phyloP scores from a whole-genome alignment of 2,329 filamentous ascomycete species.

The Neurospora sp. region DNA sequence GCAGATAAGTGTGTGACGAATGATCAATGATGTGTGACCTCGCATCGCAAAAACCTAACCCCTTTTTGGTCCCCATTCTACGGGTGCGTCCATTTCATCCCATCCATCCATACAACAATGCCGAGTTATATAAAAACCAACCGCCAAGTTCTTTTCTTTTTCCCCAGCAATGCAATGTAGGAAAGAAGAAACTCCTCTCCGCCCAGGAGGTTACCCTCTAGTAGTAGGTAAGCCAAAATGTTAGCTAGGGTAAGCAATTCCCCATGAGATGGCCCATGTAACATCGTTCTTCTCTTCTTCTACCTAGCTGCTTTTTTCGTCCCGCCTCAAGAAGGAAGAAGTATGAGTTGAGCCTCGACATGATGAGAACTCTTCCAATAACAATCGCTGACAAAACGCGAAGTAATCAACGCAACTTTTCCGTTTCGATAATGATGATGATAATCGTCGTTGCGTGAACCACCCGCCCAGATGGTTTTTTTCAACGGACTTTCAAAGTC shows the following conservation, averaged over 20 bases:
- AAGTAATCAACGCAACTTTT: neutral
- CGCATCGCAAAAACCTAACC: neutral
- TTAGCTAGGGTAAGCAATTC: neutral
- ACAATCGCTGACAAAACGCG: neutral
- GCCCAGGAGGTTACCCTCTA: neutral
- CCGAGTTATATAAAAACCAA: neutral
- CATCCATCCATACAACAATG: neutral
- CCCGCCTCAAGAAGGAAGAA: neutral
- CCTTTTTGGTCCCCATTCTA: neutral
- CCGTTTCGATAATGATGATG: neutral
- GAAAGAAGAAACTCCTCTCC: neutral
- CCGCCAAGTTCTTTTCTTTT: neutral
- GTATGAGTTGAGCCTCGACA: neutral
- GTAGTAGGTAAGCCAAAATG: neutral
- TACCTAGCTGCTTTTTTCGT: neutral
- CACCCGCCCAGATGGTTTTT: neutral
- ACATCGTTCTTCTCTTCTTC: too few species aligned
- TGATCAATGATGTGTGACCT: neutral
- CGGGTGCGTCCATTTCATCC: neutral
- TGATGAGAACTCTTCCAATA: neutral
- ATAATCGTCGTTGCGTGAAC: neutral
- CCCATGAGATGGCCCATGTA: neutral
- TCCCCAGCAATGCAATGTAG: neutral
- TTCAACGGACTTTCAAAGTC: constrained; percentile 2
- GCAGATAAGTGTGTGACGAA: neutral